Evolutionary conservation across 306 rosid species (phyloP), one percentile per base, ranked within the genome.

Genomic region (Gleditsia sinensis): DNA sequence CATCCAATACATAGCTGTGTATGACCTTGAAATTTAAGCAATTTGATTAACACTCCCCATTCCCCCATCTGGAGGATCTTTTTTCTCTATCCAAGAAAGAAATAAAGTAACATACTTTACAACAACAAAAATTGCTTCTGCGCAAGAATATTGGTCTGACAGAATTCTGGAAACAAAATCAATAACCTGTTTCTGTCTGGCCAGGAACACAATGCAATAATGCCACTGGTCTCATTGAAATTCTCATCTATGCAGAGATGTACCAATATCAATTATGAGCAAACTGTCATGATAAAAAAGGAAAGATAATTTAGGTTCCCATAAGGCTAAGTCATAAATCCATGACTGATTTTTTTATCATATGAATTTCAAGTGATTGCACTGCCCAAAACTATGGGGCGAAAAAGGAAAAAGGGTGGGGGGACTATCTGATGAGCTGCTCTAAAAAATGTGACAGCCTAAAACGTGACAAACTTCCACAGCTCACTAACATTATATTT

Each of bases 31-130:
- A 45, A 48, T 25, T 57, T 39, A 59, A 71, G 78, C 75, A 79
- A 57, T 43, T 68, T 58, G 77, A 68, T 54, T 37, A 50, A 58
- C 21, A 28, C 12, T 0, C 9, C 58, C 28, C 54, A 7, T 7
- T n/a, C 20, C 20, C 1, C 6, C 21, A 20, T 20, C 61, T 6
- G 2, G 33, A 9, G 13, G 6, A 32, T 37, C n/a, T 73, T 45
- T 48, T 28, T 1, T 2, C 67, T 63, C 69, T 19, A 32, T 11
- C 51, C 48, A 48, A 57, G 32, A 78, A 45, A 56, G 42, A 50
- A 75, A 74, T 1, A 72, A 73, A 69, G 54, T 51, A 69, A 56
- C 82, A 75, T 68, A 74, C 74, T 85, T 70, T 88, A 83, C 91
- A 83, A 75, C 82, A 82, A 67, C 74, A 80, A 83, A 62, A 77